Percentiles rank a stretch among this genome's conserved stretches.
phyloP scores from a whole-genome alignment of 768 basidiomycete species.

The Grammothele lineata region DNA sequence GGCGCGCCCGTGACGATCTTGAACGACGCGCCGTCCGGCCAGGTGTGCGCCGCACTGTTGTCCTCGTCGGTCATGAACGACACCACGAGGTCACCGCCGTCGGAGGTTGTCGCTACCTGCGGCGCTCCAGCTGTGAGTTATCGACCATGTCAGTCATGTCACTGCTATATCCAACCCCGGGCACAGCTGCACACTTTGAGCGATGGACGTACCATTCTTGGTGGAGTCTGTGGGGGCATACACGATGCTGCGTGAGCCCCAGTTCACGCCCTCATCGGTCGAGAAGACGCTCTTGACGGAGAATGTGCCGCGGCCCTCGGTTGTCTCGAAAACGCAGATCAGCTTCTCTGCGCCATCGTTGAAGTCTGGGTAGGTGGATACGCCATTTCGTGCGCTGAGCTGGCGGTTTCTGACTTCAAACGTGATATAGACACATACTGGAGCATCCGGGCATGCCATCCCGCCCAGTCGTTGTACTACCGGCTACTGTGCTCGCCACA shows the following conservation, averaged over 20 bases:
- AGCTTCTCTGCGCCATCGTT: slow-evolving; percentile 1
- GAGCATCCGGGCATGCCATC: slow-evolving; percentile 1
- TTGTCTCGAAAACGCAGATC: slow-evolving; percentile 1
- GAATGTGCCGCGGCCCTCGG: not conserved
- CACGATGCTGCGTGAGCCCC: not conserved
- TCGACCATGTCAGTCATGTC: too few species aligned
- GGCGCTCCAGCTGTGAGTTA: not conserved
- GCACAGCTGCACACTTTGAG: too few species aligned
- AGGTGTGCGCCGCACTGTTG: not conserved
- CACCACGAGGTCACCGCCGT: not conserved
- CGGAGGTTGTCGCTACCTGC: not conserved
- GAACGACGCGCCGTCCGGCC: slow-evolving; percentile 1
- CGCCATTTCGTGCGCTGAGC: not conserved
- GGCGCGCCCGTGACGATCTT: not conserved
- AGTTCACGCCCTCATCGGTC: slow-evolving; percentile 1
- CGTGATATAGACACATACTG: not conserved
- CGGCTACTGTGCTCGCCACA: not conserved
- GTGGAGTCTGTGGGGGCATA: not conserved
- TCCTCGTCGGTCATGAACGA: slow-evolving; percentile 2
- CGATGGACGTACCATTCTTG: not conserved
- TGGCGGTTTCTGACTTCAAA: not conserved
- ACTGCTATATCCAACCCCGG: too few species aligned
- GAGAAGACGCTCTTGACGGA: not conserved
- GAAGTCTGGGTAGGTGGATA: not conserved
- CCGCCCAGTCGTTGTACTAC: not conserved